Evolutionary conservation across 2,329 filamentous ascomycete species (phyloP).

Genomic region (Phoma sp.): DNA sequence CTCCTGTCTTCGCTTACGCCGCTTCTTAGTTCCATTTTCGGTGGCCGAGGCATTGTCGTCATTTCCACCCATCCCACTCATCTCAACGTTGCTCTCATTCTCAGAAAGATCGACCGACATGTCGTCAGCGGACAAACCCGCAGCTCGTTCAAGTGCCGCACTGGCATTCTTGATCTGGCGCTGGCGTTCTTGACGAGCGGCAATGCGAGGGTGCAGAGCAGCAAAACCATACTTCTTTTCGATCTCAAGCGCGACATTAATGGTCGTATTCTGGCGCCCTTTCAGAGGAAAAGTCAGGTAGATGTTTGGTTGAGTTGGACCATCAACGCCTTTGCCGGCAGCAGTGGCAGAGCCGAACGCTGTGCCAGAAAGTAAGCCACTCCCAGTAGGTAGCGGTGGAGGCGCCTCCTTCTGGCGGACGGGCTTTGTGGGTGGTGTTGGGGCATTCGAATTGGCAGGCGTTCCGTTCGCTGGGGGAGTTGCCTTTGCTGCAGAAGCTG

Average conservation of each 20-base stretch:
- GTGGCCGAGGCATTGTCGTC: conserved; percentile 40
- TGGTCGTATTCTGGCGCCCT: conserved; percentile 83
- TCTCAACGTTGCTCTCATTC: conserved; percentile 83
- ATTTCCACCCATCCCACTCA: conserved; percentile 65
- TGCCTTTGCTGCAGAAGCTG: conserved; percentile 39
- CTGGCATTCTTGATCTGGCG: conserved; percentile 86
- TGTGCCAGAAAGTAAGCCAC: conserved; percentile 67
- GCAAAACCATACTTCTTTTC: conserved; percentile 95
- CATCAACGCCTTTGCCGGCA: conserved; percentile 52
- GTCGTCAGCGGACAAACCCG: conserved; percentile 74
- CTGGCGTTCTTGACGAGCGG: conserved; percentile 85
- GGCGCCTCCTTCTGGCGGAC: conserved; percentile 61
- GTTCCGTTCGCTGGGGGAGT: conserved; percentile 42
- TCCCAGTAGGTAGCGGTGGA: conserved; percentile 65
- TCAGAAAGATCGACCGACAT: conserved; percentile 79
- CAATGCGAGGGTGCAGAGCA: conserved; percentile 87
- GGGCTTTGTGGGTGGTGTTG: conserved; percentile 62
- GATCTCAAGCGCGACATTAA: conserved; percentile 94
- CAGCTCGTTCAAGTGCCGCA: conserved; percentile 80
- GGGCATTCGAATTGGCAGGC: conserved; percentile 56
- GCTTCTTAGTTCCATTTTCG: conserved; percentile 69
- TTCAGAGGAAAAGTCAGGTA: conserved; percentile 81
- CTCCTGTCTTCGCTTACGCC: conserved; percentile 75
- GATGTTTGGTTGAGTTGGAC: conserved; percentile 68
- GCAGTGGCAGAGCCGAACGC: conserved; percentile 62